These are phyloP conservation scores for Aureobasidium pullulans DNA, from an alignment of 2,329 filamentous ascomycete species.

Conservation along the genomic window DNA sequence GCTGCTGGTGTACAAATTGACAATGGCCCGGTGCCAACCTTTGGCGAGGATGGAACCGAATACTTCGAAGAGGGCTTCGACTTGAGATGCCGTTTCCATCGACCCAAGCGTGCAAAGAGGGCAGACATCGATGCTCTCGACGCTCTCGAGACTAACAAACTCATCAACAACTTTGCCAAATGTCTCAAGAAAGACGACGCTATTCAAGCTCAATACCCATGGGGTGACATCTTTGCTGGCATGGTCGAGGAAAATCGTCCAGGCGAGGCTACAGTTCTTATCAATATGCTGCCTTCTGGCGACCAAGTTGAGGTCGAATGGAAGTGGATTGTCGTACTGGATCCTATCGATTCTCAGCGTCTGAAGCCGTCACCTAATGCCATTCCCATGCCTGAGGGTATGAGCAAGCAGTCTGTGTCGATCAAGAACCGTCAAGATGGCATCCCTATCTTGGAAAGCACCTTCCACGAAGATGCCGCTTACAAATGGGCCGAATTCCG, in stretches of 20 bases:
- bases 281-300: slow-evolving; percentile 81
- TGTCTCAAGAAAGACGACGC: slow-evolving; percentile 65
- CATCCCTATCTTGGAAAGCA: slow-evolving; percentile 39
- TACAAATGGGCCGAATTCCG: slow-evolving; percentile 63
- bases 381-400: slow-evolving; percentile 57
- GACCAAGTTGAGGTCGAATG: slow-evolving; percentile 73
- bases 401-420: slow-evolving; percentile 40
- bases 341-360: slow-evolving; percentile 61
- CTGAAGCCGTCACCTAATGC: slow-evolving; percentile 69
- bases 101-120: slow-evolving; percentile 76
- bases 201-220: slow-evolving; percentile 78
- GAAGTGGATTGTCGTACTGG: slow-evolving; percentile 73
- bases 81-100: slow-evolving; percentile 90
- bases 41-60: slow-evolving; percentile 82
- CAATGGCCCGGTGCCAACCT: slow-evolving; percentile 74
- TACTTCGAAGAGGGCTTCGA: slow-evolving; percentile 89
- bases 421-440: slow-evolving; percentile 44
- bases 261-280: slow-evolving; percentile 66
- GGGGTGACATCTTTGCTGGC: slow-evolving; percentile 85
- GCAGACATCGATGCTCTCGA: slow-evolving; percentile 46
- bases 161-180: slow-evolving; percentile 60
- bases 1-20: slow-evolving; percentile 90
- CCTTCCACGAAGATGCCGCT: slow-evolving; percentile 38
- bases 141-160: slow-evolving; percentile 60
- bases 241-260: slow-evolving; percentile 75